phyloP scores from a whole-genome alignment of 1,139 yeast genomes.

The Pichia sp. region DNA sequence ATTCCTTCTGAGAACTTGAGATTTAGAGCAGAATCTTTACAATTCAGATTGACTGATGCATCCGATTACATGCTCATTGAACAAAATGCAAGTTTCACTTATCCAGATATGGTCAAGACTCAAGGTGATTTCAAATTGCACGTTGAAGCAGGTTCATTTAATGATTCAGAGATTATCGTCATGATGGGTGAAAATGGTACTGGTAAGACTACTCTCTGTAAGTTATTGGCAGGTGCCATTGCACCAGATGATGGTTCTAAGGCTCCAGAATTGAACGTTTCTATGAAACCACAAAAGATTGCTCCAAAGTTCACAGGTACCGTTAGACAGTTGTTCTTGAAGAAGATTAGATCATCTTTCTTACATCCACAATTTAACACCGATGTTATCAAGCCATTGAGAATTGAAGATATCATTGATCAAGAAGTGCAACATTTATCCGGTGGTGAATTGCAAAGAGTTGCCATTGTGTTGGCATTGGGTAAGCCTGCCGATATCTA shows the following conservation, averaged over 20 bases:
- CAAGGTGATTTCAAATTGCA: constrained; percentile 90
- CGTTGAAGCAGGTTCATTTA: constrained; percentile 82
- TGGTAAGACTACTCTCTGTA: constrained; percentile 97
- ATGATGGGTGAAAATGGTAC: constrained; percentile 99
- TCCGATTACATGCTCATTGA: constrained; percentile 71
- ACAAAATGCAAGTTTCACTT: constrained; percentile 67
- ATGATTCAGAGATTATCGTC: constrained; percentile 93
- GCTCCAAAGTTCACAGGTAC: constrained; percentile 99
- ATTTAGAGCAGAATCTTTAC: constrained; percentile 92
- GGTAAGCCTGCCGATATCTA: constrained; percentile 96
- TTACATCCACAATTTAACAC: constrained; percentile 97
- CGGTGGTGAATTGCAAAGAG: constrained; percentile 99
- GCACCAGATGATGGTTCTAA: constrained; percentile 70
- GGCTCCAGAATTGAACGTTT: constrained; percentile 82
- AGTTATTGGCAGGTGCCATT: constrained; percentile 85
- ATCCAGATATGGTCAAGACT: constrained; percentile 81
- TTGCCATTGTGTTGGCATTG: constrained; percentile 89
- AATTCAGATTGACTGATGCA: constrained; percentile 91
- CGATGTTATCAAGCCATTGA: constrained; percentile 93
- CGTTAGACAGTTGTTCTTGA: constrained; percentile 93
- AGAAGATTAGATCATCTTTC: constrained; percentile 91
- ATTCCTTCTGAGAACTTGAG: constrained; percentile 95
- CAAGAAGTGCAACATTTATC: constrained; percentile 97
- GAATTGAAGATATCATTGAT: constrained; percentile 88
- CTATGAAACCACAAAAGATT: constrained; percentile 98